Base-by-base conservation (phyloP, 768 basidiomycete genomes). In the Mycena albidolilacea region DNA sequence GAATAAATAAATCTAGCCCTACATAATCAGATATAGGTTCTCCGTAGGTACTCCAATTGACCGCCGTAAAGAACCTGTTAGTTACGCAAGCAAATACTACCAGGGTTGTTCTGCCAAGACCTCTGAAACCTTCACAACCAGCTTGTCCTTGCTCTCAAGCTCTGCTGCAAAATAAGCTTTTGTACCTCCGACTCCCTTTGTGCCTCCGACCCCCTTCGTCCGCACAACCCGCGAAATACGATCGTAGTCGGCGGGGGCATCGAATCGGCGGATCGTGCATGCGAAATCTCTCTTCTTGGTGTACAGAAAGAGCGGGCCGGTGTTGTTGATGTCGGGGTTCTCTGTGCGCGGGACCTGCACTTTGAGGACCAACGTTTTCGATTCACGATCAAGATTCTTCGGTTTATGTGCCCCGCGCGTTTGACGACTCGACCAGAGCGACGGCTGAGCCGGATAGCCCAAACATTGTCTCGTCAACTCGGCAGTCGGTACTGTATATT, bases 71-170 rank as follows among this genome's bases (percentile, higher is more conserved):
- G 30, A 30, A 30, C 30, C 30, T 30, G 30, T 30, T 30, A 30
- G 30, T 30, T 30, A 23, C 41, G 60, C 43, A n/a, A 23, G 41
- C 39, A 39, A 37, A 60, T 59, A 67, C 80, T 77, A 89, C 70
- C 90, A 90, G 0, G 89, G 87, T 70, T 91, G 90, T 73, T 87
- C 89, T 1, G 89, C 90, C 66, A 90, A 77, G 9, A 87, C 82
- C 61, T 91, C 88, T 2, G 84, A 84, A 8, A 86, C 78, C 73
- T 90, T 89, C 30, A 91, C 83, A 2, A 88, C 81, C 61, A 91
- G 72, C 75, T 86, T 85, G 59, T 89, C 81, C 58, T 81, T 80
- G 57, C 80, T 84, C 59, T 77, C 55, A 46, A 79, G 72, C 74
- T 78, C 76, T 57, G 77, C 65, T 64, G 74, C 38, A 76, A 78